phyloP scores from a whole-genome alignment of 2,329 filamentous ascomycete genomes.

The Apiospora arundinis region DNA sequence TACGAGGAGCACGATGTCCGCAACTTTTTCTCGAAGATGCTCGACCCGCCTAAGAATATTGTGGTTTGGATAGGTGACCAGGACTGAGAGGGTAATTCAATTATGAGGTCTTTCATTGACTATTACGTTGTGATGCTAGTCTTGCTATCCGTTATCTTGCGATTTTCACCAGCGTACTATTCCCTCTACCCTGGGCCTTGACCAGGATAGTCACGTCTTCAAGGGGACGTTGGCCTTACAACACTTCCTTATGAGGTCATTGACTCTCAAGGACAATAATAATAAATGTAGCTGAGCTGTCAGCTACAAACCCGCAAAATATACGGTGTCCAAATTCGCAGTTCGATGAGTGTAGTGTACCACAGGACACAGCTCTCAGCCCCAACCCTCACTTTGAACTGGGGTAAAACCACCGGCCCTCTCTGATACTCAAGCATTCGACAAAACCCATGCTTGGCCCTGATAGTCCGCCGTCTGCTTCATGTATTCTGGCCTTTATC shows the following conservation, averaged over 20 bases:
- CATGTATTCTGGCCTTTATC: background rate
- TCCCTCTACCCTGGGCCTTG: background rate
- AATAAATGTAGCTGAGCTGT: background rate
- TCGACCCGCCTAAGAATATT: conserved; percentile 12
- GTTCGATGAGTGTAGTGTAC: background rate
- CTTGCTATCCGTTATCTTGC: background rate
- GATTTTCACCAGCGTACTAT: background rate
- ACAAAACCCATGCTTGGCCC: background rate
- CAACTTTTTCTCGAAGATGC: background rate
- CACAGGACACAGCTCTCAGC: background rate
- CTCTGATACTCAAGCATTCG: background rate
- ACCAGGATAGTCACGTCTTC: background rate
- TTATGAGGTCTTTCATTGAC: background rate
- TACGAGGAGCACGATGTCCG: conserved; percentile 14
- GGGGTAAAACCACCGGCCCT: background rate
- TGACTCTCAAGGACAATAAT: background rate
- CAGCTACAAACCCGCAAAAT: background rate
- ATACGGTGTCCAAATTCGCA: background rate
- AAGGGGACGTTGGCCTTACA: background rate
- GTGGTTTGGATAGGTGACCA: conserved; percentile 5
- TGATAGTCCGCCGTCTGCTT: background rate
- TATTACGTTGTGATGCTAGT: background rate
- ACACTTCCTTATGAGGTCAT: background rate
- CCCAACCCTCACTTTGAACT: background rate
- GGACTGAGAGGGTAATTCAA: background rate